Base-by-base conservation (phyloP, 495 filamentous ascomycete genomes). In the Cercophora scortea region DNA sequence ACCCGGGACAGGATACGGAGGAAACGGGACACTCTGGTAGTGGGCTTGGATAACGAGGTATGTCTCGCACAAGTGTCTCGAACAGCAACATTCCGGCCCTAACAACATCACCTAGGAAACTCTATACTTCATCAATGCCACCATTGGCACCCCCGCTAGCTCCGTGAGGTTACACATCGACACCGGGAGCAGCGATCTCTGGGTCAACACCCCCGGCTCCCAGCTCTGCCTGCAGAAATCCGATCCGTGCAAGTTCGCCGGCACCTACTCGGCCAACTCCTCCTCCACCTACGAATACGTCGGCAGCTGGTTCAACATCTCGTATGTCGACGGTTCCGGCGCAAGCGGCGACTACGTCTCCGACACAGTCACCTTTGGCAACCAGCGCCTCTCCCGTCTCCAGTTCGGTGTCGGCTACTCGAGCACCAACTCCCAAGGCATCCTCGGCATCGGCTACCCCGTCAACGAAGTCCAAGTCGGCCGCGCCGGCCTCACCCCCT, bases 391-490 rank as follows among this genome's bases (percentile, higher is more conserved):
- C 41, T 67, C 73, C 38, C 66, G 72, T 42, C 75, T 96, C 41
- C 89, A 96, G 64, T 93, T 97, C 65, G 93, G 92, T 16, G 76
- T 96, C 56, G 93, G 89, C 6, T 90, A 89, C 65, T 61, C 67
- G 1, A 90, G 88, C 40, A 77, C 71, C 17, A 89, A 88, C 42
- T 48, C 61, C 51, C 83, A 90, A 68, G 90, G 90, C 38, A 91
- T 98, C 19, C 71, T 98, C 44, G 93, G 93, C 34, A 88, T 98
- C 55, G 91, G 92, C n/a, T 96, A 96, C 60, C 55, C 78, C 2
- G 61, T 80, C 44, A 90, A 96, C 61, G 91, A 96, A 66, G 89
- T 87, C 7, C 82, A 87, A 53, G 84, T 87, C 56, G 79, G 79
- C 49, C 71, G 79, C 36, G 78, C 80, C 25, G 74, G 77, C 2